Evolutionary conservation across 2,329 filamentous ascomycete species (phyloP).

Genomic region (Ceratocystis variospora): DNA sequence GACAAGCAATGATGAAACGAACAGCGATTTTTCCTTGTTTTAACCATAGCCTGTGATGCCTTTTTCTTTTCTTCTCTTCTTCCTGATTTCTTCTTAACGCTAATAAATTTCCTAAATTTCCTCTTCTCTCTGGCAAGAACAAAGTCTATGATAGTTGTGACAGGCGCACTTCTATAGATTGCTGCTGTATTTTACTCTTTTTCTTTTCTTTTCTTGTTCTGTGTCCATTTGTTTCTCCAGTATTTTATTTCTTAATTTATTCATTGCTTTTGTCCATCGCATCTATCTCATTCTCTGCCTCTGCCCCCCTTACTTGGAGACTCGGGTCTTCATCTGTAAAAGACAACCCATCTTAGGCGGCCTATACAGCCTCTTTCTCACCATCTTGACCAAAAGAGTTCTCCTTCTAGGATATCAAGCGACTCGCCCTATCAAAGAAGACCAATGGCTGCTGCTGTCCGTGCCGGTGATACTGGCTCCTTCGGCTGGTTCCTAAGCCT

Average conservation of each 20-base stretch:
- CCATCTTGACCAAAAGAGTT: background rate
- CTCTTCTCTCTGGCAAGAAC: background rate
- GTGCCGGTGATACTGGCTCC: slow-evolving; percentile 27
- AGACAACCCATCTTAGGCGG: background rate
- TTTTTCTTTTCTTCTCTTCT: slow-evolving; percentile 14
- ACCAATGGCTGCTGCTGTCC: slow-evolving; percentile 18
- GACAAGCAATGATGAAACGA: background rate
- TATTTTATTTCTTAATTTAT: slow-evolving; percentile 19
- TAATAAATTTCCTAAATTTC: background rate
- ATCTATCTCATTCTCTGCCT: background rate
- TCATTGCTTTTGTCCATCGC: background rate
- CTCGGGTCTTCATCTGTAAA: background rate
- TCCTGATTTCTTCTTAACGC: slow-evolving; percentile 3
- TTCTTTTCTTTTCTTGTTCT: background rate
- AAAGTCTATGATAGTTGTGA: background rate
- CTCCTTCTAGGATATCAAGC: background rate
- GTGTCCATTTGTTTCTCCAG: slow-evolving; percentile 15
- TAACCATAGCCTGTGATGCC: slow-evolving; percentile 3
- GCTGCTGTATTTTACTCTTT: background rate
- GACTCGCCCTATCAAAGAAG: background rate
- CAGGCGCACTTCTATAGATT: background rate
- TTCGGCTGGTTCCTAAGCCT: slow-evolving; percentile 45
- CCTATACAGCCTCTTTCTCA: background rate
- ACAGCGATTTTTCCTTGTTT: background rate
- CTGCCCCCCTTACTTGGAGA: background rate